A percentile compares a stretch with the other conserved stretches of the same genome.
These are phyloP conservation scores for Pyrenula aspistea DNA, from an alignment of 495 filamentous ascomycete species.

Conservation along the genomic window DNA sequence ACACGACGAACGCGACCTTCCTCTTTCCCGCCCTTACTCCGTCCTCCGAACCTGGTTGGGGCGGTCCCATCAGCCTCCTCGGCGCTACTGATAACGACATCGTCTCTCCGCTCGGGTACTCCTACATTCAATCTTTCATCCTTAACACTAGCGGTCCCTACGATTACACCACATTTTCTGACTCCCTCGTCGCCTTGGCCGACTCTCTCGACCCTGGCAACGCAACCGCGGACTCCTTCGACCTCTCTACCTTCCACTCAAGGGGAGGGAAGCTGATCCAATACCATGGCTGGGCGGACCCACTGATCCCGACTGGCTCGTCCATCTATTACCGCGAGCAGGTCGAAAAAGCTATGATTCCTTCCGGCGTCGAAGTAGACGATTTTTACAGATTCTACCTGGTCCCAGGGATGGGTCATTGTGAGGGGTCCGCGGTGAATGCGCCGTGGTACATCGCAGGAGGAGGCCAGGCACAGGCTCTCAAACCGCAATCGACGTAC, in stretches of 20 bases:
- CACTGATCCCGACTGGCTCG: constrained; percentile 10
- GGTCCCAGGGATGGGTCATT: constrained; percentile 21
- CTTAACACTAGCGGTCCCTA: constrained; percentile 1
- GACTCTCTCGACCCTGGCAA: constrained; percentile 21
- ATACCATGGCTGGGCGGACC: constrained; percentile 23
- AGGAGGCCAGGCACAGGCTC: constrained; percentile 5
- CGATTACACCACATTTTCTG: constrained; percentile 3
- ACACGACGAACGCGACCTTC: constrained; percentile 17
- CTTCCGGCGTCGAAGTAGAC: constrained; percentile 23
- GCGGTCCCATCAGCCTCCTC: constrained; percentile 2
- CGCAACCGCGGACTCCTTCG: constrained; percentile 33
- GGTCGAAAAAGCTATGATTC: constrained; percentile 4
- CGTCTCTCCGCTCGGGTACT: constrained; percentile 4
- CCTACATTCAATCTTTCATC: constrained; percentile 4
- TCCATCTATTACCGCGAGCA: constrained; percentile 13
- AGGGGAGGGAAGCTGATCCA: constrained; percentile 29
- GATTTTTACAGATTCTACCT: constrained; percentile 17
- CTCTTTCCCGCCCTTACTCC: constrained; percentile 11
- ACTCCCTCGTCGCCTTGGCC: constrained; percentile 17
- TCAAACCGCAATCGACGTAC: constrained; percentile 2
- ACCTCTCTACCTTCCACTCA: constrained; percentile 19
- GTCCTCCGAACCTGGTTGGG: not conserved
- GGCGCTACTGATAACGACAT: constrained; percentile 5
- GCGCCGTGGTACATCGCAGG: constrained; percentile 27
- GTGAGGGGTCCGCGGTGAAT: constrained; percentile 33